Evolutionary conservation across 768 basidiomycete species (phyloP), one percentile per base, ranked within the genome.

Genomic region (Mycena haematopus): DNA sequence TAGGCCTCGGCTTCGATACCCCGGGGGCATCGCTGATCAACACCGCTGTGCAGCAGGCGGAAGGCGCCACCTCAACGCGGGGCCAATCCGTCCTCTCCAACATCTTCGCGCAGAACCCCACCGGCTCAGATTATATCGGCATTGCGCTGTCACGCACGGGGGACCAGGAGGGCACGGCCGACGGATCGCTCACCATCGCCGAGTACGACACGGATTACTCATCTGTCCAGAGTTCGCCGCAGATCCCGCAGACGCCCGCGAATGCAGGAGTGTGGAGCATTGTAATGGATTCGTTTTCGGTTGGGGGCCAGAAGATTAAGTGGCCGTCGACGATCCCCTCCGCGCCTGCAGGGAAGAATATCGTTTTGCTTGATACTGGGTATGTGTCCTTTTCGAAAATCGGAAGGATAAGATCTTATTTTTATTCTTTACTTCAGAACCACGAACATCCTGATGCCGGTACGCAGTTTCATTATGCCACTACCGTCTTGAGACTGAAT

Each of bases 301-400:
- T 50, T 50, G 49, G 25, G 14, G 49, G 57, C 24, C n/a, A 58
- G 46, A 47, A 47, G 33, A 58, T 58, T 25, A 11, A 13, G 25
- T 58, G 49, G 57, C 35, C 47, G 14, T 25, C 46, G 21, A 38
- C 47, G 35, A 35, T 36, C 3, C 19, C 44, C 10, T 8, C 11
- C 4, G 46, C 49, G 25, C 56, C 56, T 4, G 11, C 31, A 0
- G 56, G 45, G 44, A 56, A 56, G 33, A 47, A 56, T 33, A 36
- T 56, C 8, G 56, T 56, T 8, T 11, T 56, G 44, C 45, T 56
- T n/a, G 45, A 56, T 19, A 56, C 56, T 25, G 56, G 56, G 45
- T 56, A 13, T 5, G 45, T 35, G 8, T 36, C 13, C 11, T 15
- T 10, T 36, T 36, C 13, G 36, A 36, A 36, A 36, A 14, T 36